A percentile compares a stretch with the other conserved stretches of the same genome.
phyloP scores from a whole-genome alignment of 805 yeast species.

The Dipodascus geniculatus region DNA sequence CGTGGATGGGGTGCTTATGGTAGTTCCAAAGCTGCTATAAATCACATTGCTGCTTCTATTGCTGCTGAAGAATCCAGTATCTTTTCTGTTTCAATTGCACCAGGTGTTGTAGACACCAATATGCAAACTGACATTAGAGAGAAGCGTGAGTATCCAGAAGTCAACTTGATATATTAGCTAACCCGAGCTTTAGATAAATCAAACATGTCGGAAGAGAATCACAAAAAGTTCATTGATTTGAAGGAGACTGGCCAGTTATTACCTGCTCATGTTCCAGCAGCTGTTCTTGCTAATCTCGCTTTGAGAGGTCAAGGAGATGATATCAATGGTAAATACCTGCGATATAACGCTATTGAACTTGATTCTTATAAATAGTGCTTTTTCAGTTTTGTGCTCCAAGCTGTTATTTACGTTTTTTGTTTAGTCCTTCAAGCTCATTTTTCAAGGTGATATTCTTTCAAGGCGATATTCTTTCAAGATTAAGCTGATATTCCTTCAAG shows the following conservation, averaged over 20 bases:
- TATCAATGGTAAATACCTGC: conserved; percentile 55
- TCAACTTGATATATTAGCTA: conserved; percentile 1
- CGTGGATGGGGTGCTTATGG: conserved; percentile 90
- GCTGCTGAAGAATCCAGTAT: conserved; percentile 56
- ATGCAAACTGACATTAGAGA: conserved; percentile 82
- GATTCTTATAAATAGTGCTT: conserved; percentile 7
- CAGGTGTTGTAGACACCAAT: conserved; percentile 86
- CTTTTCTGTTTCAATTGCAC: conserved; percentile 66
- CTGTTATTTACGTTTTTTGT: no score
- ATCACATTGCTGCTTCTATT: conserved; percentile 57
- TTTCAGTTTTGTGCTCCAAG: no score
- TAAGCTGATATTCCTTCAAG: no score
- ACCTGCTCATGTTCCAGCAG: conserved; percentile 62
- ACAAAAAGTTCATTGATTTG: conserved; percentile 52
- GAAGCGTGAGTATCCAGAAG: conserved; percentile 23
- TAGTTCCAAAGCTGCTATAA: conserved; percentile 81
- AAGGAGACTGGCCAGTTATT: conserved; percentile 46
- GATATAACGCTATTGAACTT: conserved; percentile 32
- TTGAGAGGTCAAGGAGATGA: conserved; percentile 42
- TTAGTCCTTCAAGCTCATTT: no score
- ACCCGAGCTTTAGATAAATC: conserved; percentile 26
- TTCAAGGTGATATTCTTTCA: no score
- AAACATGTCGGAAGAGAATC: conserved; percentile 49
- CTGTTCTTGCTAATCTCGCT: conserved; percentile 55
- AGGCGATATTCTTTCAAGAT: no score